Base-by-base conservation (phyloP, 139 green algal genomes). In the Picochlorum sp. region DNA sequence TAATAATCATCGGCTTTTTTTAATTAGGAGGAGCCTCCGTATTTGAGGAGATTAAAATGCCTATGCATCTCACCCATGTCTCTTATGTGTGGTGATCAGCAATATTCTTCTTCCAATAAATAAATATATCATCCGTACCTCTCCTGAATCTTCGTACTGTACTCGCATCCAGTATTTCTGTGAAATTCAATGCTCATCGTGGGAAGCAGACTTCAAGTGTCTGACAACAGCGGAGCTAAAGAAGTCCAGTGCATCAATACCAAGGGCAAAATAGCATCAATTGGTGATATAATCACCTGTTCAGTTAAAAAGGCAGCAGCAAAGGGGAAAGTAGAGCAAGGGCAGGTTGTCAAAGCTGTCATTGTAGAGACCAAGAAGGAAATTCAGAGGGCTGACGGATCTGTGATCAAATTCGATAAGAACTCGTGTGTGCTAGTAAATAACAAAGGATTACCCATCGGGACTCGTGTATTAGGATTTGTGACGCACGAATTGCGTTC, bases 251-350 rank as follows among this genome's bases (percentile, higher is more conserved):
- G 71, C 56, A 86, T 86, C 38, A 74, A 78, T 30, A 68, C 63
- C 6, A 72, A 67, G 13, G 71, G 74, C 16, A 58, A 59, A 30
- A 26, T 59, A 14, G 66, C 64, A 34, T 52, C 14, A 21, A 77
- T 86, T 14, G 80, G 80, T 2, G 80, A 86, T 66, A 71, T 78
- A n/a, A 84, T 86, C 68, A 86, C 80, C 13, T 76, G 75, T 13
- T 77, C 80, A 8, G 67, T 86, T 4, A 84, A 86, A 65, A 75
- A 77, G 28, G 72, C 72, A 9, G 45, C 41, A 20, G n/a, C n/a
- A 26, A 73, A 65, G 15, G 71, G 75, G 28, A 83, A 83, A 59
- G 75, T 83, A 9, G 52, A 14, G 6, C 49, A 69, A 62, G 71
- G 71, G 15, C 63, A 78, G 38, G 74, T 81, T 9, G 67, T 84